Percentiles rank a stretch among this genome's conserved stretches.
Evolutionary conservation across 345 rosid species (phyloP).

Genomic region (Pugionium cornutum): DNA sequence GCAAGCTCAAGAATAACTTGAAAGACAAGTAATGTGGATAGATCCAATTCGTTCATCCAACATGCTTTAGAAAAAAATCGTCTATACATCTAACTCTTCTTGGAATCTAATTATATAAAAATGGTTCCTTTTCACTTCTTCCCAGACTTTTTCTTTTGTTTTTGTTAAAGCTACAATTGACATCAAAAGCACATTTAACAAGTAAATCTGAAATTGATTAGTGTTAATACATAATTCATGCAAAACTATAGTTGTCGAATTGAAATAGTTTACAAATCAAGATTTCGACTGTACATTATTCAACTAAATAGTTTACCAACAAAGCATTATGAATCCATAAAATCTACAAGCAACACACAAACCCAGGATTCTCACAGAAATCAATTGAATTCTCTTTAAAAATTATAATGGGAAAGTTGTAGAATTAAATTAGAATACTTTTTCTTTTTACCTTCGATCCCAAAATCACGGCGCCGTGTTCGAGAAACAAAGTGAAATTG

Average conservation of each 20-base stretch:
- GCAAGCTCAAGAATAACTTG: constrained; percentile 8
- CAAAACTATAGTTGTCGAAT: constrained; percentile 7
- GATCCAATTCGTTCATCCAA: constrained; percentile 12
- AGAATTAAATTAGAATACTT: background rate
- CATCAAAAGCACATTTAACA: constrained; percentile 13
- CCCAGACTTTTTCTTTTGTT: background rate
- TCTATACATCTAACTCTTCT: constrained; percentile 27
- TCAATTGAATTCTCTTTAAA: background rate
- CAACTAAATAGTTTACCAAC: constrained; percentile 12
- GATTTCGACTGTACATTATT: background rate
- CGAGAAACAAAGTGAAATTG: constrained; percentile 84
- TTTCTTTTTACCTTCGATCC: constrained; percentile 70
- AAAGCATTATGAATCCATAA: constrained; percentile 6
- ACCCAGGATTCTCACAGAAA: constrained; percentile 17
- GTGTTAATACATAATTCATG: background rate
- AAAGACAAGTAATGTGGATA: constrained; percentile 23
- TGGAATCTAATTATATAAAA: constrained; percentile 7
- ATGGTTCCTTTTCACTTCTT: constrained; percentile 20
- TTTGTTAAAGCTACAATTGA: constrained; percentile 7
- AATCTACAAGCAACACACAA: constrained; percentile 17
- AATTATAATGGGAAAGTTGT: too few relatives aligned
- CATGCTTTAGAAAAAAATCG: constrained; percentile 36
- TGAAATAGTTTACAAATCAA: background rate
- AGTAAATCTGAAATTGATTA: background rate
- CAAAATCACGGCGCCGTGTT: constrained; percentile 72